Base-by-base conservation (phyloP, 2,329 filamentous ascomycete genomes). In the Endocalyx cinctus region DNA sequence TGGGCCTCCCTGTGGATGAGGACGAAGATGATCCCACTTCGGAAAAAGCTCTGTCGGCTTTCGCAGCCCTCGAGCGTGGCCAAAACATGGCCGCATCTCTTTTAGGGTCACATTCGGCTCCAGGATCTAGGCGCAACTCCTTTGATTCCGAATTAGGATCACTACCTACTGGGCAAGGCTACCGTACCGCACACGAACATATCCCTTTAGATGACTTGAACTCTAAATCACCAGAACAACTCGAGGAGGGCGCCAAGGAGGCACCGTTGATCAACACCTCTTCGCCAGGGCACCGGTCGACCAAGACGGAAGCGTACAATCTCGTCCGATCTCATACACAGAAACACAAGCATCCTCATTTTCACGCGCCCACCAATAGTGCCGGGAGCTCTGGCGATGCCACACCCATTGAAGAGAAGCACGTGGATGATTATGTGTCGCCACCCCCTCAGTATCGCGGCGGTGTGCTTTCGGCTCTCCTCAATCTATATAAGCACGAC, bases 401-500 rank as follows among this genome's bases (percentile, higher is more conserved):
- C 6, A 51, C 51, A 3, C 51, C 59, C 3, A 56, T 49, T 14
- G 58, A 64, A 28, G 44, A 60, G 27, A 60, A 64, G 34, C 59
- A 61, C 12, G 63, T 60, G 10, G 52, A 67, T 5, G 60, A 66
- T 25, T 55, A 58, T 17, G 57, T 69, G 2, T 59, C 64, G 4
- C 48, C 59, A 4, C 66, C 66, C 0, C 41, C 56, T 20, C 52
- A 66, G 17, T 67, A 67, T 30, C 65, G 66, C 3, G 63, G 65
- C 13, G 63, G 66, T 33, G 61, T 70, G 1, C 52, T 70, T 5
- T 64, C 66, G 5, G 64, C 69, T 40, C 59, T 70, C 2, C 40
- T 70, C 27, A 67, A 64, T 49, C 59, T 70, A 10, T 69, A 70
- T 46, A 67, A 67, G 28, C 57, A 59, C 4, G 41, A 54, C 2